phyloP scores from a whole-genome alignment of 768 basidiomycete genomes.

The Boletus rubescentipes region DNA sequence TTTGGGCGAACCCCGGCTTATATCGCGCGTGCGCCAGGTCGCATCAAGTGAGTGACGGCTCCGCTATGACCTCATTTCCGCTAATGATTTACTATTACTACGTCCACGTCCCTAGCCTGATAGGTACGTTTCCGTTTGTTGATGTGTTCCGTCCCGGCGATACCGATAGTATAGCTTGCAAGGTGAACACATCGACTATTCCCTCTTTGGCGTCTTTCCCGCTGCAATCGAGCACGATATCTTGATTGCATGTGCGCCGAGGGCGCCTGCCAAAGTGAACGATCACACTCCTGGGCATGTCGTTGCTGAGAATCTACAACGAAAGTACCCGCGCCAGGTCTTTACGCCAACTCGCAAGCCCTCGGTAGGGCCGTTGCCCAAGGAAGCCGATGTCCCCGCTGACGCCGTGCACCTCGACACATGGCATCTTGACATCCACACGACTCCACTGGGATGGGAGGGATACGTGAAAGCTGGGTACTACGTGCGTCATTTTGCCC shows the following conservation, averaged over 20 bases:
- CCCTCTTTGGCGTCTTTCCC: slow-evolving; percentile 80
- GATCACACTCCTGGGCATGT: slow-evolving; percentile 51
- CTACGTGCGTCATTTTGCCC: slow-evolving; percentile 48
- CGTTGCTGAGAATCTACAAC: slow-evolving; percentile 58
- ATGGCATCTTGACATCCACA: slow-evolving; percentile 75
- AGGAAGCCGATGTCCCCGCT: slow-evolving; percentile 30
- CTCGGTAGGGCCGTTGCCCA: slow-evolving; percentile 22
- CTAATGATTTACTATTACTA: not conserved
- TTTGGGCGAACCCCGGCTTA: slow-evolving; percentile 69
- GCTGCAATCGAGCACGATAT: slow-evolving; percentile 85
- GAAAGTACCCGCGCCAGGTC: slow-evolving; percentile 55
- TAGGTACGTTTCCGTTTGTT: slow-evolving; percentile 27
- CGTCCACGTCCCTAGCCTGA: slow-evolving; percentile 26
- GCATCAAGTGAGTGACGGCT: slow-evolving; percentile 60
- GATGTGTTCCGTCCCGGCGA: not conserved
- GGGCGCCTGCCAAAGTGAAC: slow-evolving; percentile 10
- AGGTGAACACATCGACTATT: slow-evolving; percentile 87
- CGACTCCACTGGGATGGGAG: slow-evolving; percentile 72
- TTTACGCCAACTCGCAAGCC: slow-evolving; percentile 53
- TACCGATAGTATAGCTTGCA: slow-evolving; percentile 18
- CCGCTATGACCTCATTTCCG: not conserved
- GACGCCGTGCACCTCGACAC: slow-evolving; percentile 42
- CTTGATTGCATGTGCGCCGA: slow-evolving; percentile 71
- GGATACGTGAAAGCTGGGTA: slow-evolving; percentile 88
- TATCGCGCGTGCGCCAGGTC: slow-evolving; percentile 76